A percentile compares a stretch with the other conserved stretches of the same genome.
Conservation (phyloP, 176 grass and related monocot species). For the Alloteropsis semialata region DNA sequence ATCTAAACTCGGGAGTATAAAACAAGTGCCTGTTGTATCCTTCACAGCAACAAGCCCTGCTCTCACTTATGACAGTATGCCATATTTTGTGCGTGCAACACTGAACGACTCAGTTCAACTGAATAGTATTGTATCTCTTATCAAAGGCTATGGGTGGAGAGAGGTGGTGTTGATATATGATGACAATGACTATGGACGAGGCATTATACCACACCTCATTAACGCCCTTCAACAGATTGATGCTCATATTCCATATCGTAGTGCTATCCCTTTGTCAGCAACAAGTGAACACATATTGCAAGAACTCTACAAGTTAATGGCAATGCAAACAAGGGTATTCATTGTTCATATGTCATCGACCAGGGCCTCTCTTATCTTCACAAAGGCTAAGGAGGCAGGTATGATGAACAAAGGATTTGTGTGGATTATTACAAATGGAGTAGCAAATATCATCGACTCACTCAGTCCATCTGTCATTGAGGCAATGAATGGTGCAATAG, state of each 20-base stretch:
- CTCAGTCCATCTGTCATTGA: background rate
- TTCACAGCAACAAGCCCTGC: constrained; percentile 48
- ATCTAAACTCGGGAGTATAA: constrained; percentile 29
- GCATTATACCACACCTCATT: constrained; percentile 49
- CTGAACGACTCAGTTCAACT: constrained; percentile 41
- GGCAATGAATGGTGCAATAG: constrained; percentile 52
- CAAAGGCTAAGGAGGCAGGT: constrained; percentile 15
- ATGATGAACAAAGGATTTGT: constrained; percentile 61
- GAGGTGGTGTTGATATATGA: constrained; percentile 43
- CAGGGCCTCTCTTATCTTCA: constrained; percentile 36
- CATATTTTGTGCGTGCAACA: constrained; percentile 51
- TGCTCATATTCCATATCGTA: constrained; percentile 32
- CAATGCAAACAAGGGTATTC: constrained; percentile 50
- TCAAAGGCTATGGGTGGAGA: constrained; percentile 48
- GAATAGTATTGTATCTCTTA: constrained; percentile 29
- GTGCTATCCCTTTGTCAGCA: constrained; percentile 28
- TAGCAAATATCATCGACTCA: constrained; percentile 43
- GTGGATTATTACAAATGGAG: constrained; percentile 52
- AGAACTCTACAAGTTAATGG: constrained; percentile 42
- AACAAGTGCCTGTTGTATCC: constrained; percentile 36
- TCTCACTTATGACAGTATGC: constrained; percentile 6
- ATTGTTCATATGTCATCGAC: constrained; percentile 45
- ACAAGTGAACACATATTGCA: constrained; percentile 2
- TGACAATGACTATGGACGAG: constrained; percentile 50
- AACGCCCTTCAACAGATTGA: constrained; percentile 45